phyloP scores from a whole-genome alignment of 371 early-diverging fungal genomes.

The Thermomucor indicae-seudaticae region DNA sequence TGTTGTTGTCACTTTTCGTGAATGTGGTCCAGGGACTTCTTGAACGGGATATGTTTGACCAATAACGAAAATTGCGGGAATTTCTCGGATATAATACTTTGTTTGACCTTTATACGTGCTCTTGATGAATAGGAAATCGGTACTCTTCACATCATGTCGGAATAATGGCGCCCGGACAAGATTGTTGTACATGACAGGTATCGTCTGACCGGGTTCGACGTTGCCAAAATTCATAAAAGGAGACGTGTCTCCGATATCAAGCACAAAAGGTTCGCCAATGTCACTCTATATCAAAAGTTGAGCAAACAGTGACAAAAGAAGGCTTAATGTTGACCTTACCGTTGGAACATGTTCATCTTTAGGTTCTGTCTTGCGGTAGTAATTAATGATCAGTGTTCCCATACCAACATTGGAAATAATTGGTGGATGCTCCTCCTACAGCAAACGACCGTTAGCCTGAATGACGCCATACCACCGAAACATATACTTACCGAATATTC shows the following conservation, averaged over 20 bases:
- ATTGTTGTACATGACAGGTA: constrained; percentile 93
- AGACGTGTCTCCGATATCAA: constrained; percentile 95
- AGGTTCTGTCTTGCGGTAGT: constrained; percentile 92
- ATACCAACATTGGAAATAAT: constrained; percentile 96
- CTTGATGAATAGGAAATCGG: constrained; percentile 87
- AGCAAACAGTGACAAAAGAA: background rate
- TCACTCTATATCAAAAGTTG: constrained; percentile 38
- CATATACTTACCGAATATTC: constrained; percentile 81
- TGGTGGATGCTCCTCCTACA: constrained; percentile 96
- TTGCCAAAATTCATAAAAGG: constrained; percentile 98
- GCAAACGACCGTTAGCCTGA: background rate
- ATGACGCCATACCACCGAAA: background rate
- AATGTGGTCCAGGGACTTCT: constrained; percentile 98
- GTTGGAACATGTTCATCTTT: constrained; percentile 77
- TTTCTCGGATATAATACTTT: constrained; percentile 82
- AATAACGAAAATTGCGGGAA: constrained; percentile 85
- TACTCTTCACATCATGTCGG: constrained; percentile 67
- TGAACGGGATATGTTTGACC: constrained; percentile 97
- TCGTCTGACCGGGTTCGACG: constrained; percentile 88
- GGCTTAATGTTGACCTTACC: constrained; percentile 19
- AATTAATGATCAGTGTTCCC: constrained; percentile 96
- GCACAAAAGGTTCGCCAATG: constrained; percentile 81
- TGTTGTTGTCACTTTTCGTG: constrained; percentile 92
- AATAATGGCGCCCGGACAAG: constrained; percentile 97
- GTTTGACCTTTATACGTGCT: constrained; percentile 70